Evolutionary conservation across 257 asterid genomes (phyloP).

Genomic region (Apocynum venetum): DNA sequence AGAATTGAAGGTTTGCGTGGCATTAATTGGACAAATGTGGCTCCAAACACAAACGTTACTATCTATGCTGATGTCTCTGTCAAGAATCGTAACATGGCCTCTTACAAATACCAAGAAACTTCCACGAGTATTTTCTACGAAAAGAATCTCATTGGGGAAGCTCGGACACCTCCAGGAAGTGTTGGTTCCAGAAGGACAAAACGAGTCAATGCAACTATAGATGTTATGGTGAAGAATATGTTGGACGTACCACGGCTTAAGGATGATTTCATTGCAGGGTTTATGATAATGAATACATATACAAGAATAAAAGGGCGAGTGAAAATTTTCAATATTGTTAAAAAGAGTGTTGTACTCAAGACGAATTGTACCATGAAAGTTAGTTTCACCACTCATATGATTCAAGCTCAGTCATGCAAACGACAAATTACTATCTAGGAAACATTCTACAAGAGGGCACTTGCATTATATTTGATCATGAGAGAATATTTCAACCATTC

Average conservation of each 20-base stretch:
- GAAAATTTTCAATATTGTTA: constrained; percentile 23
- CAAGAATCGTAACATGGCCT: constrained; percentile 32
- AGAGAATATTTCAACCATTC: neutral
- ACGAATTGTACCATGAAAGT: constrained; percentile 27
- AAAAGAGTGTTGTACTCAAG: constrained; percentile 18
- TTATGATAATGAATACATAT: constrained; percentile 23
- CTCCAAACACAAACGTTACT: constrained; percentile 13
- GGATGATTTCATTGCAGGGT: constrained; percentile 22
- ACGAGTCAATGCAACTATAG: constrained; percentile 14
- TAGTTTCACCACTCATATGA: constrained; percentile 14
- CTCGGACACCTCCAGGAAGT: neutral
- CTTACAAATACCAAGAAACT: constrained; percentile 15
- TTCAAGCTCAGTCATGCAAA: constrained; percentile 24
- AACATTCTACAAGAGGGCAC: neutral
- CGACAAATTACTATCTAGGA: constrained; percentile 23
- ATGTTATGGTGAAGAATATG: constrained; percentile 16
- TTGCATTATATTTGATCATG: neutral
- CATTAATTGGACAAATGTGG: constrained; percentile 10
- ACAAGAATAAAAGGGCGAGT: constrained; percentile 32
- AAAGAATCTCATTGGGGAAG: constrained; percentile 18
- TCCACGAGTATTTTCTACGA: constrained; percentile 22
- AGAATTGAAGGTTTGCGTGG: constrained; percentile 24
- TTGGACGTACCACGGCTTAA: constrained; percentile 18
- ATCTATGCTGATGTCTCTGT: constrained; percentile 25
- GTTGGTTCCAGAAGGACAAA: constrained; percentile 26